Conservation (phyloP, 352 stramenopile genomes). For the Pythium biforme region DNA sequence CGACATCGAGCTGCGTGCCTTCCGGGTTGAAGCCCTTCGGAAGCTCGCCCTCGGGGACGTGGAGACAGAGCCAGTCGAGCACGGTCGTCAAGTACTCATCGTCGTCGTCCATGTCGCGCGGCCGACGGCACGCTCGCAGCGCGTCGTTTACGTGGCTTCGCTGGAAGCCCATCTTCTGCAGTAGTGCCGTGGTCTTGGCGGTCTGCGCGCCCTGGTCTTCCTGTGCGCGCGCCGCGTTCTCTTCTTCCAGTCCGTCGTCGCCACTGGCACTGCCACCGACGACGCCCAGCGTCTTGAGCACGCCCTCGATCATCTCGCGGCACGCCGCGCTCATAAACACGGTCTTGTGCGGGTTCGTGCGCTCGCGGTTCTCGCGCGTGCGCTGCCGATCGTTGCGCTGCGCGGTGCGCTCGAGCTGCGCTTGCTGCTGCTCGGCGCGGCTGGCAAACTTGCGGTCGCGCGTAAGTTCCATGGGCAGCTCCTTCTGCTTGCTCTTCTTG, state of each 20-base stretch:
- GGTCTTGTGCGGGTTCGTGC: slow-evolving; percentile 85
- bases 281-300: slow-evolving; percentile 52
- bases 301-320: slow-evolving; percentile 83
- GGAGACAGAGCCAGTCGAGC: slow-evolving; percentile 82
- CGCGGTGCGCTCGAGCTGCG: slow-evolving; percentile 46
- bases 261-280: neutral
- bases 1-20: slow-evolving; percentile 89
- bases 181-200: slow-evolving; percentile 27
- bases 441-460: slow-evolving; percentile 78
- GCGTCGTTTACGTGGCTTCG: slow-evolving; percentile 47
- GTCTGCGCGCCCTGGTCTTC: slow-evolving; percentile 30
- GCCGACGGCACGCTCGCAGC: slow-evolving; percentile 28
- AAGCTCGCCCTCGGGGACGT: slow-evolving; percentile 70
- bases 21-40: slow-evolving; percentile 85
- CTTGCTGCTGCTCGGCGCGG: slow-evolving; percentile 63
- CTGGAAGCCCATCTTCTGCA: slow-evolving; percentile 62
- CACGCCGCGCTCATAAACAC: slow-evolving; percentile 92
- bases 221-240: neutral
- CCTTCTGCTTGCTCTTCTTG: slow-evolving; percentile 16
- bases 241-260: slow-evolving; percentile 1
- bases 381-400: slow-evolving; percentile 79
- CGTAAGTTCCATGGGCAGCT: slow-evolving; percentile 39
- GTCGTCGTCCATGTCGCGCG: slow-evolving; percentile 31
- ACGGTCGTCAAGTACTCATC: slow-evolving; percentile 42
- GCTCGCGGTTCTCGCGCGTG: slow-evolving; percentile 89